phyloP scores from a whole-genome alignment of 148 eudicot genomes.

The Euryodendron excelsum region DNA sequence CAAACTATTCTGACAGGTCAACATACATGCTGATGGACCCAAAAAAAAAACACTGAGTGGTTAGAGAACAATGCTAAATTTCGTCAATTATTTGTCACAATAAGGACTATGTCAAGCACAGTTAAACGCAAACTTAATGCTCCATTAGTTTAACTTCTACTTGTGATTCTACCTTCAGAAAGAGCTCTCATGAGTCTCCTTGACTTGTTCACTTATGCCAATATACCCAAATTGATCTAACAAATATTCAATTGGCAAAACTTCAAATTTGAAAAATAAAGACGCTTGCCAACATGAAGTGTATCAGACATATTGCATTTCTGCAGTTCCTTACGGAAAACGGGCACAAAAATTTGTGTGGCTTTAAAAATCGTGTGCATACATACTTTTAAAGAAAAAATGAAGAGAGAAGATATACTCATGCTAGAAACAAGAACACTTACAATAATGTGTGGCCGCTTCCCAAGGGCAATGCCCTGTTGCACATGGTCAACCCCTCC shows the following conservation, averaged over 20 bases:
- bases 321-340: not conserved
- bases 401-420: not conserved
- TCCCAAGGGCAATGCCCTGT: constrained; percentile 53
- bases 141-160: too few relatives aligned
- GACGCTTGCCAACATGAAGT: not conserved
- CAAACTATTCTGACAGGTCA: not conserved
- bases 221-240: too few relatives aligned
- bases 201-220: too few relatives aligned
- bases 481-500: constrained; percentile 62
- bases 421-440: constrained; percentile 20
- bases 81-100: not conserved
- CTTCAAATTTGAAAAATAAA: not conserved
- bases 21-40: not conserved
- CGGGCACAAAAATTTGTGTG: not conserved
- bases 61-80: not conserved
- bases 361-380: not conserved
- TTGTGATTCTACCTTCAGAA: too few relatives aligned
- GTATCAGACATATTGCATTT: not conserved
- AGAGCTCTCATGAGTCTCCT: too few relatives aligned
- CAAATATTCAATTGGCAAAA: too few relatives aligned
- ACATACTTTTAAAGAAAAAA: not conserved
- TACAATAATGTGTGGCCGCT: constrained; percentile 68
- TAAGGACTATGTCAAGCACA: not conserved
- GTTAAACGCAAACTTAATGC: too few relatives aligned
- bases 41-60: not conserved